These are phyloP conservation scores for Termitomyces heimii DNA, from an alignment of 768 basidiomycete genomes.

Conservation along the genomic window DNA sequence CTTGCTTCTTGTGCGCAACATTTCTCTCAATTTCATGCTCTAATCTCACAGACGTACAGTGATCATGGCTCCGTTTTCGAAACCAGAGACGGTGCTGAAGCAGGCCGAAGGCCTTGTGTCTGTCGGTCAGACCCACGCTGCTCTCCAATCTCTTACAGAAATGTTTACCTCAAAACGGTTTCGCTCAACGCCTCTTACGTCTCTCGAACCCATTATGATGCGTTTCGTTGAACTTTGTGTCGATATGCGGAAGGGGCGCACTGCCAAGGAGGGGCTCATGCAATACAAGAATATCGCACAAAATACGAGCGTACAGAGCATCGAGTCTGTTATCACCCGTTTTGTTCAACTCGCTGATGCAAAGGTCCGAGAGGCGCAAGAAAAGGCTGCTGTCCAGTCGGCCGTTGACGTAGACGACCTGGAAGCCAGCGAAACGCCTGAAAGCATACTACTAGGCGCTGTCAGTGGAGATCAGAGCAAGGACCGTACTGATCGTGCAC, in stretches of 20 bases:
- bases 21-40: not conserved
- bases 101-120: constrained; percentile 93
- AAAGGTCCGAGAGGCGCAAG: constrained; percentile 82
- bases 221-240: constrained; percentile 97
- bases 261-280: constrained; percentile 94
- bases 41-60: constrained; percentile 5
- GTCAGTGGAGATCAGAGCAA: constrained; percentile 88
- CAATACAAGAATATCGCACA: constrained; percentile 98
- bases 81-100: constrained; percentile 87
- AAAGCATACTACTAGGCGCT: constrained; percentile 85
- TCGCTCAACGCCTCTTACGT: constrained; percentile 80
- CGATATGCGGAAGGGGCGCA: constrained; percentile 87
- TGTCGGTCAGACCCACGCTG: constrained; percentile 86
- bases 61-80: constrained; percentile 83
- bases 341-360: constrained; percentile 79
- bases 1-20: constrained; percentile 5
- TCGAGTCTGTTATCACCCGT: constrained; percentile 84
- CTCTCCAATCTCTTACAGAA: constrained; percentile 84
- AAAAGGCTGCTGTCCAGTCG: constrained; percentile 72
- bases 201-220: constrained; percentile 93
- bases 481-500: constrained; percentile 89
- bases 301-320: constrained; percentile 83
- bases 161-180: constrained; percentile 94
- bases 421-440: constrained; percentile 92
- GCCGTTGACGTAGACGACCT: constrained; percentile 89